Conservation (phyloP, 2,329 filamentous ascomycete genomes). For the Nannizziopsis arthrosporioides region DNA sequence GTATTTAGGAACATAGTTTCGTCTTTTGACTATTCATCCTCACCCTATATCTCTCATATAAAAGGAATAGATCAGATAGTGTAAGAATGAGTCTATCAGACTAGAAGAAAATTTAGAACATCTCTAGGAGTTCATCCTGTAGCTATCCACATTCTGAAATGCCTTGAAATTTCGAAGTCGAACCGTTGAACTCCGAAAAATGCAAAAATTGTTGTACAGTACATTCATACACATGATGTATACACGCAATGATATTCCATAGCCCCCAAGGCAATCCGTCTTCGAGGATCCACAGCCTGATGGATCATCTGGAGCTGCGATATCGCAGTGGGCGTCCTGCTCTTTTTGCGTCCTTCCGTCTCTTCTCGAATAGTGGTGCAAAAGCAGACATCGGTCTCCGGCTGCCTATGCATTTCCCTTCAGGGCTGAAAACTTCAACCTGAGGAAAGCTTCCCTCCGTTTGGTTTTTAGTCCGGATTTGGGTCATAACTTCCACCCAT, state of each 20-base stretch:
- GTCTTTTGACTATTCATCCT: not conserved
- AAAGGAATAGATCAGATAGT: not conserved
- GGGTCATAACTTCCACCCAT: slow-evolving; percentile 79
- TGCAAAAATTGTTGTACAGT: slow-evolving; percentile 5
- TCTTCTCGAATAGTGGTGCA: slow-evolving; percentile 10
- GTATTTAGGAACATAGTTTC: not conserved
- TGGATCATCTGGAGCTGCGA: not conserved
- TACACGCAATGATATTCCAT: no score
- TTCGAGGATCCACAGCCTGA: not conserved
- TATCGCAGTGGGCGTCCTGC: slow-evolving; percentile 20
- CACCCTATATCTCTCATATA: not conserved
- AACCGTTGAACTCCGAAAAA: slow-evolving; percentile 9
- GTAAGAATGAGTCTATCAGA: no score
- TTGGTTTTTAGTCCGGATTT: slow-evolving; percentile 52
- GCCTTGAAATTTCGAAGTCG: no score
- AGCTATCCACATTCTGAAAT: no score
- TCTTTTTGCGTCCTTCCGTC: slow-evolving; percentile 24
- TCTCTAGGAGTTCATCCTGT: no score
- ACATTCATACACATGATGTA: no score
- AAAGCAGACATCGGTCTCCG: slow-evolving; percentile 13
- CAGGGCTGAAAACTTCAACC: slow-evolving; percentile 74
- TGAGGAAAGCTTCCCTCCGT: slow-evolving; percentile 45
- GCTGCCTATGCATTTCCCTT: slow-evolving; percentile 41
- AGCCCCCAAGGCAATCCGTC: not conserved
- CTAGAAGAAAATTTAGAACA: no score